Percentiles rank a stretch among this genome's conserved stretches.
These are phyloP conservation scores for Eutypella sp. DNA, from an alignment of 2,329 filamentous ascomycete genomes.

Conservation along the genomic window DNA sequence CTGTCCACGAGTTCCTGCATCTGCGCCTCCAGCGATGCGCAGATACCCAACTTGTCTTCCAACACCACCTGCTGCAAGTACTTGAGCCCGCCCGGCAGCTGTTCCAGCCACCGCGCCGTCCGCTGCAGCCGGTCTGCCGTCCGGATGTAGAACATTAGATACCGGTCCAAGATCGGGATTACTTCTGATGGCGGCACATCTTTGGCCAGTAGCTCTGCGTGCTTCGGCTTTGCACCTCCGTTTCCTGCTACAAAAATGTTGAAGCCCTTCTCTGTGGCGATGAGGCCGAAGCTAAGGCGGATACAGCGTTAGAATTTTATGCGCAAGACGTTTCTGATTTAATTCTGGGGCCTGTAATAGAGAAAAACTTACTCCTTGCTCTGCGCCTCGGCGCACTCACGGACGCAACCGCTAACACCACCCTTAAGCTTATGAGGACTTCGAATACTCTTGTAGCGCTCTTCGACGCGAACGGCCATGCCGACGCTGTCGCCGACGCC, in stretches of 20 bases:
- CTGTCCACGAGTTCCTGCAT: constrained; percentile 80
- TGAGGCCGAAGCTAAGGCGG: constrained; percentile 67
- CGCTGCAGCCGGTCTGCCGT: constrained; percentile 87
- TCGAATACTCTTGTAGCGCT: constrained; percentile 89
- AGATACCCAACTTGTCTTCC: constrained; percentile 81
- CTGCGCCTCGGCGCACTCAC: constrained; percentile 88
- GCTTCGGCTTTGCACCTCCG: constrained; percentile 77
- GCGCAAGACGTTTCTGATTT: no score
- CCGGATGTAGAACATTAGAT: constrained; percentile 89
- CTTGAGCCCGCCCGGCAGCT: constrained; percentile 73
- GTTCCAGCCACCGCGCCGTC: constrained; percentile 83
- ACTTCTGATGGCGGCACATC: constrained; percentile 81
- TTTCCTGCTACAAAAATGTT: constrained; percentile 91
- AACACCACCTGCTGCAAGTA: constrained; percentile 81
- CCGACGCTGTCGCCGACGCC: constrained; percentile 87
- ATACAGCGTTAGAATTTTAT: no score
- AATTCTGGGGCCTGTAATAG: neutral
- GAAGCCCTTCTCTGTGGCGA: constrained; percentile 88
- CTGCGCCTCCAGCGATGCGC: constrained; percentile 75
- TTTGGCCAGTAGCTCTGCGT: constrained; percentile 78
- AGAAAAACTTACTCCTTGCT: constrained; percentile 68
- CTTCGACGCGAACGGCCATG: constrained; percentile 81
- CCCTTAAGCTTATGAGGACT: constrained; percentile 88
- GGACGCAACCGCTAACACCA: constrained; percentile 84
- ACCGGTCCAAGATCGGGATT: constrained; percentile 78